Base-by-base conservation (phyloP, 2,329 filamentous ascomycete species). In the Aspergillus spinulosporus region DNA sequence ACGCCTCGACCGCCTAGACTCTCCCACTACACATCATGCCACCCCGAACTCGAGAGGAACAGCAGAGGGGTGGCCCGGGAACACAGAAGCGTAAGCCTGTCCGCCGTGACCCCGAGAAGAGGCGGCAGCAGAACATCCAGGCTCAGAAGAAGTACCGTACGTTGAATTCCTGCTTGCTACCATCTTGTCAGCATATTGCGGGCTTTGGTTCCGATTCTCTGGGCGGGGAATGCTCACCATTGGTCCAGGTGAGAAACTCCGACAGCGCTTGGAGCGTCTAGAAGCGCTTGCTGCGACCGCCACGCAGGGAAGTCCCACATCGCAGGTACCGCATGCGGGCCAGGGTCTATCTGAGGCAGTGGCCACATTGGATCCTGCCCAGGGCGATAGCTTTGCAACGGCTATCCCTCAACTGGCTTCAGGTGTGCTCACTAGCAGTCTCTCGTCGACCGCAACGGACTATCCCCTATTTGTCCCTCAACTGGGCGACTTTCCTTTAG, bases 111-210 rank as follows among this genome's bases (percentile, higher is more conserved):
- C 62, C 62, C 2, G 62, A 64, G 37, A 62, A 54, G 53, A 45
- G 62, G 31, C 60, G 62, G 15, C 62, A 64, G 57, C 62, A 64
- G 57, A 64, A 64, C 34, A 52, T 61, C 39, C 59, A 57, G 45
- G 62, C 62, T n/a, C 62, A 64, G 49, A 60, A 51, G 12, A 63
- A 59, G 40, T 64, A 64, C 49, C 49, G 62, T 64, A 32, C 57
- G 62, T 56, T 11, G 39, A 45, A 26, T 29, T 1, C 26, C 3
- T 29, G n/a, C 7, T 21, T 8, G 14, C 42, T 48, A 11, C n/a
- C 5, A 32, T 26, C 36, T 34, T 11, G 43, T 26, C 8, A 40
- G 15, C n/a, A 39, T n/a, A 42, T 42, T 21, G 39, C 39, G 12
- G 37, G 37, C n/a, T 12, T 12, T 12, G 9, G 12, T 8, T 40